phyloP scores from a whole-genome alignment of 257 asterid genomes.

The Solanum sejunctum region DNA sequence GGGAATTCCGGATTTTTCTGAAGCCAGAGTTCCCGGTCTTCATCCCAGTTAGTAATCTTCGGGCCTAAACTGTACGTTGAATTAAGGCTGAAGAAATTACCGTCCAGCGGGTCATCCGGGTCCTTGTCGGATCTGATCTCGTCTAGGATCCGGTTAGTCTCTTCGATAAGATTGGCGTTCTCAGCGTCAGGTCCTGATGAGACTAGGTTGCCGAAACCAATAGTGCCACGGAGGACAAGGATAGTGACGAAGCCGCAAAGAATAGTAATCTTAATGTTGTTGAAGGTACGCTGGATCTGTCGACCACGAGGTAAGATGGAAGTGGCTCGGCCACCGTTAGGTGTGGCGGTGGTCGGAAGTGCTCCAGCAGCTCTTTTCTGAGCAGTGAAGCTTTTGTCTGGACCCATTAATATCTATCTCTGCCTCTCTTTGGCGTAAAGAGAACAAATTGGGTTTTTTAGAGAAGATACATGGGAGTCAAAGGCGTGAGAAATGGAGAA shows the following conservation, averaged over 20 bases:
- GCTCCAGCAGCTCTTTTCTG: conserved; percentile 47
- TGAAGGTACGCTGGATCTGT: conserved; percentile 66
- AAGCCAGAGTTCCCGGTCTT: conserved; percentile 62
- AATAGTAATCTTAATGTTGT: conserved; percentile 66
- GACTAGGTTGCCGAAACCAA: conserved; percentile 58
- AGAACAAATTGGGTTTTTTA: background rate
- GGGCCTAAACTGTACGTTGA: conserved; percentile 55
- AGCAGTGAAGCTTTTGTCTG: conserved; percentile 43
- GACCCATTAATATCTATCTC: conserved; percentile 29
- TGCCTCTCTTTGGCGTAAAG: background rate
- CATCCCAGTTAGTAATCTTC: conserved; percentile 50
- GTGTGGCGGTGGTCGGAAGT: conserved; percentile 32
- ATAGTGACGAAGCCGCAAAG: conserved; percentile 83
- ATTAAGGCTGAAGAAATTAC: conserved; percentile 18
- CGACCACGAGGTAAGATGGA: conserved; percentile 46
- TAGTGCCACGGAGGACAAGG: conserved; percentile 81
- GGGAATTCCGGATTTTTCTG: conserved; percentile 58
- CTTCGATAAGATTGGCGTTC: conserved; percentile 48
- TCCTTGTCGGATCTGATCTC: conserved; percentile 76
- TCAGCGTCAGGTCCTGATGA: conserved; percentile 57
- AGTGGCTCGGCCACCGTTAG: conserved; percentile 30
- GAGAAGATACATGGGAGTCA: background rate
- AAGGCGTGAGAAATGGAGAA: conserved; percentile 7
- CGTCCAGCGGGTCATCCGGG: conserved; percentile 28
- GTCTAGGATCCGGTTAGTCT: conserved; percentile 55